Conservation (phyloP, 768 basidiomycete species). For the Agrocybe chaxingu region DNA sequence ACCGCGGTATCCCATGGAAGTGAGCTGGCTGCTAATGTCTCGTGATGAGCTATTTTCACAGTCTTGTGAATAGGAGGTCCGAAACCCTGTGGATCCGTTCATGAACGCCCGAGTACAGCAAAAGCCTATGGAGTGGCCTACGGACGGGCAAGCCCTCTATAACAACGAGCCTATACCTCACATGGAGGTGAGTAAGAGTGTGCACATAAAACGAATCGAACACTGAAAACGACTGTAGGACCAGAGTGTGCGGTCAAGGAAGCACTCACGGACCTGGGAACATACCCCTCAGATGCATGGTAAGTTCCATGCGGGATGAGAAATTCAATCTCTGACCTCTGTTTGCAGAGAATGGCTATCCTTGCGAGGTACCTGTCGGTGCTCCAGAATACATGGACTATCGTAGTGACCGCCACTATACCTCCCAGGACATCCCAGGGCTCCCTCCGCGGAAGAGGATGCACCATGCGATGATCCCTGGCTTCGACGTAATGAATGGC, state of each 20-base stretch:
- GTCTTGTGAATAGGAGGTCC: constrained; percentile 28
- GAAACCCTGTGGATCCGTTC: constrained; percentile 38
- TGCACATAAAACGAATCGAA: constrained; percentile 3
- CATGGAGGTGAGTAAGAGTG: constrained; percentile 35
- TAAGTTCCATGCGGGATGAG: constrained; percentile 15
- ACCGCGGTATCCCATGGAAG: constrained; percentile 42
- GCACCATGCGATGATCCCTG: constrained; percentile 58
- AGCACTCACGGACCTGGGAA: constrained; percentile 65
- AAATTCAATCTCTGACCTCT: not conserved
- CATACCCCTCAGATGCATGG: constrained; percentile 44
- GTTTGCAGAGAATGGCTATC: constrained; percentile 36
- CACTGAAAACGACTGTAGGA: constrained; percentile 28
- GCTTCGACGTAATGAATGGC: constrained; percentile 52
- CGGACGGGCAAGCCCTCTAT: constrained; percentile 43
- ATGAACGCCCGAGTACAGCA: constrained; percentile 36
- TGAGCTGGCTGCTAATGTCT: constrained; percentile 16
- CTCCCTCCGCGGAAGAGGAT: constrained; percentile 61
- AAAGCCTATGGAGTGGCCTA: constrained; percentile 46
- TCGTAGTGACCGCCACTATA: constrained; percentile 22
- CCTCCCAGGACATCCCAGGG: constrained; percentile 46
- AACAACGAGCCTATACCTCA: constrained; percentile 37
- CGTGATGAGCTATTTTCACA: constrained; percentile 5
- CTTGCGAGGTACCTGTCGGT: constrained; percentile 41
- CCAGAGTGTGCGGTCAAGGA: constrained; percentile 40
- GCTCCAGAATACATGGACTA: constrained; percentile 23